phyloP scores from a whole-genome alignment of 805 yeast species.

The Metschnikowia reukaufii region DNA sequence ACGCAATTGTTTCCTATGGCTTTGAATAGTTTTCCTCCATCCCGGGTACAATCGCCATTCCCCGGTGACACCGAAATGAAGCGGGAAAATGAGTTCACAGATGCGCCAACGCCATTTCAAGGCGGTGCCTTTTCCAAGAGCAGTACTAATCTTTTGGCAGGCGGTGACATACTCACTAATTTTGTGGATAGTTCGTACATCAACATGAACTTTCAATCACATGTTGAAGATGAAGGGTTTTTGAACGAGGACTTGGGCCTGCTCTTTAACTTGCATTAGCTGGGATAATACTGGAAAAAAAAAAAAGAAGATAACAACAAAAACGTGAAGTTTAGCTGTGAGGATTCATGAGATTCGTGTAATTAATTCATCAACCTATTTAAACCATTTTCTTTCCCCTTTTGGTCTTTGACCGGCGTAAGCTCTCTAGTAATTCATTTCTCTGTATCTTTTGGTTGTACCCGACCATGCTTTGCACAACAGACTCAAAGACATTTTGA shows the following conservation, averaged over 20 bases:
- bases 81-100: conserved; percentile 7
- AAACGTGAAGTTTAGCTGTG: too few relatives aligned
- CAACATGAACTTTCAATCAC: conserved; percentile 42
- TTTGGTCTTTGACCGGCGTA: conserved; percentile 30
- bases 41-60: conserved; percentile 38
- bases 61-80: neutral
- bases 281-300: too few relatives aligned
- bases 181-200: conserved; percentile 43
- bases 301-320: too few relatives aligned
- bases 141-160: conserved; percentile 10
- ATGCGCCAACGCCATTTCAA: conserved; percentile 6
- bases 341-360: too few relatives aligned
- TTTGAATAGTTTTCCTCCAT: conserved; percentile 36
- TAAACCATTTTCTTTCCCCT: conserved; percentile 17
- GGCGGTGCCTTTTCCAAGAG: conserved; percentile 10
- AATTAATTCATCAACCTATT: neutral
- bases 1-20: conserved; percentile 52
- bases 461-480: conserved; percentile 87
- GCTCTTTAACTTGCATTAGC: conserved; percentile 12
- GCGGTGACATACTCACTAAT: conserved; percentile 28
- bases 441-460: conserved; percentile 80
- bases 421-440: conserved; percentile 37
- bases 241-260: conserved; percentile 21
- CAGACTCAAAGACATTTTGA: conserved; percentile 76
- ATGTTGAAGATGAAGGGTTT: conserved; percentile 17